Evolutionary conservation across 306 rosid species (phyloP), one percentile per base, ranked within the genome.

Genomic region (Lathyrus sativus): DNA sequence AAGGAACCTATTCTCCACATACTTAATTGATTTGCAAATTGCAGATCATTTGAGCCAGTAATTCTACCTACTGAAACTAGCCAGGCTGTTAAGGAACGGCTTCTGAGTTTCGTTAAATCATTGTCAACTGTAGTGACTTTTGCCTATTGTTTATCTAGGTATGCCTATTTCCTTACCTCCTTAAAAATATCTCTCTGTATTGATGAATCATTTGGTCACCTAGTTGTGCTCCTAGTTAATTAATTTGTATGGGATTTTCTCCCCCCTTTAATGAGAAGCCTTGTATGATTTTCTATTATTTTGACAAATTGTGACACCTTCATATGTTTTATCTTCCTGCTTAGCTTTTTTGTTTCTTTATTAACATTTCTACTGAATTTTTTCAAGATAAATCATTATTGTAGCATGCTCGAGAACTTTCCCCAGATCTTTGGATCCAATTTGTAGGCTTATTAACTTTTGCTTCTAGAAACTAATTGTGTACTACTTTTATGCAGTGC

Each of bases 101-200:
- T 89, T 63, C 56, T 92, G 85, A 76, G 82, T 76, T 92, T 92
- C 77, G 82, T 88, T 42, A 86, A 88, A 86, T 89, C 98, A 9
- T 78, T 92, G 81, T 89, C 98, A 4, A 88, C 93, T 41, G 95
- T 92, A 55, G 77, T 92, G 75, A 85, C 98, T 71, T 86, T 86
- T 5, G 91, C 98, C 67, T 92, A 86, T 83, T 92, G 96, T 81
- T 79, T 89, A 82, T 89, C 98, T 74, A 87, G 96, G 98, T 92
- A 42, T 65, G 87, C 56, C 54, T 70, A 13, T 71, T 75, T 72
- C 65, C 67, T 68, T 51, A 17, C 43, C 35, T 66, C 60, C 28
- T 67, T 73, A 33, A 31, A 6, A 31, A 59, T 44, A 54, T 49
- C 62, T 29, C 38, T 67, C 71, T 54, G 59, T 67, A 71, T 17